Evolutionary conservation across 306 rosid genomes (phyloP), one percentile per base, ranked within the genome.

Genomic region (Arachis stenosperma): DNA sequence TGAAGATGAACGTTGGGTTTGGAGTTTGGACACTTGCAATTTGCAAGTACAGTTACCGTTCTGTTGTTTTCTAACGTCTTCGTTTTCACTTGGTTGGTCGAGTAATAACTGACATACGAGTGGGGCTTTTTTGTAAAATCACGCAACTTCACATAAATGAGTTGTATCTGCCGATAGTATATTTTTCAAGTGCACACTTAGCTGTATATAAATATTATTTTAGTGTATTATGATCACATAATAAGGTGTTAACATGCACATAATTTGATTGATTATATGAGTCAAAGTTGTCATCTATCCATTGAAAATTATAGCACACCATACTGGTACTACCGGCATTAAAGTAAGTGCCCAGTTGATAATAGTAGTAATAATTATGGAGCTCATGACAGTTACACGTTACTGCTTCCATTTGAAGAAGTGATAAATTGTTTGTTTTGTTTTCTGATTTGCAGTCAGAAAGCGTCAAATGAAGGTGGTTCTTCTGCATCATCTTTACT

Each of bases 381-480:
- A 50, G 37, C 63, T 63, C 43, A 51, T 13, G 59, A 81, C 85
- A 76, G 68, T 78, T 64, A 29, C 84, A 53, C 74, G 64, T 72
- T 30, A 44, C 4, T 37, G 5, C 9, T n/a, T 5, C 53, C 7
- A 11, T 6, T 14, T 36, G 27, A 22, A 22, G 27, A 22, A 22
- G 27, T 22, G 27, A 22, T 22, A 22, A 22, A 22, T 56, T 8
- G 50, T 50, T 33, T 33, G 37, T 14, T 36, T 56, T 8, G 50
- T 50, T n/a, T 60, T 51, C 1, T 33, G 0, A 30, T 58, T 57
- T 83, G 59, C 84, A 83, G 87, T 74, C 86, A 87, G 78, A 93
- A 93, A 68, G 84, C 97, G 2, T 79, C 97, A 2, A 72, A 62
- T 1, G 33, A 61, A 10, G 56, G 11, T 8, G n/a, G 70, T 4